Evolutionary conservation across 768 basidiomycete genomes (phyloP), one percentile per base, ranked within the genome.

Genomic region (Pleurotus tuber-regium): DNA sequence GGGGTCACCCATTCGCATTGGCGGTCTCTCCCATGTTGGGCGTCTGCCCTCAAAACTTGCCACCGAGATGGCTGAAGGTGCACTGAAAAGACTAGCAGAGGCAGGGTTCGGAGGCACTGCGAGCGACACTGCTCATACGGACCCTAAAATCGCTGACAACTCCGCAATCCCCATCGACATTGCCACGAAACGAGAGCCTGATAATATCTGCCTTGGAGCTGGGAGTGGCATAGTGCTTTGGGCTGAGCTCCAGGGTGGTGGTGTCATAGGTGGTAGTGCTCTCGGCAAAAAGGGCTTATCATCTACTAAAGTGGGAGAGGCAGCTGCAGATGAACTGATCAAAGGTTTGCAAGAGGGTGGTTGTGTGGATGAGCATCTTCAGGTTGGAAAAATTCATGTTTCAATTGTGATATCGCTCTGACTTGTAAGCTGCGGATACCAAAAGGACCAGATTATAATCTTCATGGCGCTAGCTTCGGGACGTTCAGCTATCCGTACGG

Each of bases 151-250:
- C 28, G 52, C 50, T 23, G 24, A 46, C 19, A n/a, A n/a, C n/a
- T 52, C 53, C 6, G 35, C 56, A 2, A 59, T 73, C 9, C 54
- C 64, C 14, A 67, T 86, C 4, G 59, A 73, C 5, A 76, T 83
- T 11, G 55, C 63, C 39, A 62, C 54, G 43, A 62, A 54, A 28
- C 63, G 77, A 39, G 82, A 85, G 54, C 68, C 63, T 28, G 70
- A 73, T 28, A 64, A 67, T 11, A 64, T 75, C 39, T 70, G 74
- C 1, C 69, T 70, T n/a, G 87, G 87, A 0, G 77, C 74, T 3
- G 88, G 89, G 1, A 84, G 83, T 30, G 87, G 89, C 0, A 81
- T 90, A 50, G 71, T 88, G 2, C 64, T 90, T 11, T 88, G 86
- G 84, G 89, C 87, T 0, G 83, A 88, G 65, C 78, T 88, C 19